These are phyloP conservation scores for Aspergillus hancockii DNA, from an alignment of 495 filamentous ascomycete species.

Conservation along the genomic window DNA sequence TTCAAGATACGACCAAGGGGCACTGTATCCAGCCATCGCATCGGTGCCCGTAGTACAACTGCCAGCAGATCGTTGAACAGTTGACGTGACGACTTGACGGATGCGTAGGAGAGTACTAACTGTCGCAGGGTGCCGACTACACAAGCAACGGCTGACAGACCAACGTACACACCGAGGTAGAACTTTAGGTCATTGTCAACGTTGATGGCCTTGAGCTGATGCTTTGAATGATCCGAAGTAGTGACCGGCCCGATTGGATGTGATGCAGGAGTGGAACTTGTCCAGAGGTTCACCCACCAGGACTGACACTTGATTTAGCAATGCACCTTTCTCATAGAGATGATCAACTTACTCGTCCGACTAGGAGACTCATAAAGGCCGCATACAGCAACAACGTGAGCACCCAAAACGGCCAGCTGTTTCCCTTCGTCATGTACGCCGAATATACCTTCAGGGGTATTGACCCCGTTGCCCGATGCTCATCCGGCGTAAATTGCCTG, in stretches of 20 bases:
- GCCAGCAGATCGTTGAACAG: slow-evolving; percentile 67
- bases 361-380: slow-evolving; percentile 46
- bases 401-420: slow-evolving; percentile 61
- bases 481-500: slow-evolving; percentile 70
- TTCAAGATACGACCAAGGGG: slow-evolving; percentile 75
- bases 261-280: slow-evolving; percentile 28
- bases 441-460: slow-evolving; percentile 63
- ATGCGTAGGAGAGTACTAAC: slow-evolving; percentile 56
- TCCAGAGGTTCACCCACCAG: slow-evolving; percentile 72
- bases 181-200: slow-evolving; percentile 33
- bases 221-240: neutral
- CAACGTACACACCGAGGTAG: slow-evolving; percentile 68
- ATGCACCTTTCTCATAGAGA: neutral
- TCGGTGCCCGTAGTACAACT: slow-evolving; percentile 65
- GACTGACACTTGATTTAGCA: slow-evolving; percentile 38
- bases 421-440: slow-evolving; percentile 63
- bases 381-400: slow-evolving; percentile 54
- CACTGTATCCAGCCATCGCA: slow-evolving; percentile 78
- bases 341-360: slow-evolving; percentile 43
- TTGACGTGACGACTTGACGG: slow-evolving; percentile 59
- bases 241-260: neutral
- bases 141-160: slow-evolving; percentile 57
- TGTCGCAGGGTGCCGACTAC: slow-evolving; percentile 59
- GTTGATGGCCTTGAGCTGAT: neutral
- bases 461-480: slow-evolving; percentile 62